phyloP scores from a whole-genome alignment of 371 early-diverging fungal genomes.

The Syncephalis fuscata region DNA sequence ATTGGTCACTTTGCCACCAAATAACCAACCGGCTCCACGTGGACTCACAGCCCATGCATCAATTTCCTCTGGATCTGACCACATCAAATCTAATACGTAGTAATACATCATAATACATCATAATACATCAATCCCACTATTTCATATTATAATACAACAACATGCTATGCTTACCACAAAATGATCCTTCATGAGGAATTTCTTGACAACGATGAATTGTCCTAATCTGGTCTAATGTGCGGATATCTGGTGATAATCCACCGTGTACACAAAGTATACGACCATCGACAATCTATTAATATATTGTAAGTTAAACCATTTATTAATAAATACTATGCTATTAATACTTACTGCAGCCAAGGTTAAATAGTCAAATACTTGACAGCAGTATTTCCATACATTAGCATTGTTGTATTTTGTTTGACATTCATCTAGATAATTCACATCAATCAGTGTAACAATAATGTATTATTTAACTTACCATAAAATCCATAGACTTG shows the following conservation, averaged over 20 bases:
- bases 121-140: background rate
- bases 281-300: constrained; percentile 3
- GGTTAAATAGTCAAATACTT: constrained; percentile 97
- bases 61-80: constrained; percentile 99
- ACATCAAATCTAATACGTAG: constrained; percentile 93
- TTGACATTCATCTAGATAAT: constrained; percentile 63
- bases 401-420: constrained; percentile 95
- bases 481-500: constrained; percentile 99
- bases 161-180: constrained; percentile 64
- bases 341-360: constrained; percentile 66
- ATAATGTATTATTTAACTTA: no score
- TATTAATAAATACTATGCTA: background rate
- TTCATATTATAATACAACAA: background rate
- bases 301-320: background rate
- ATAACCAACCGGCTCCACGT: constrained; percentile 97
- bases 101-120: no score
- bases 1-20: constrained; percentile 93
- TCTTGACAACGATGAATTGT: constrained; percentile 96
- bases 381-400: constrained; percentile 98
- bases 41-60: constrained; percentile 96
- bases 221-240: constrained; percentile 94
- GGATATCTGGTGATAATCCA: constrained; percentile 93
- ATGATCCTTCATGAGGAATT: constrained; percentile 98
- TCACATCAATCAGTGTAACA: constrained; percentile 2
- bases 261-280: constrained; percentile 90